Evolutionary conservation across 2,329 filamentous ascomycete species (phyloP), one percentile per base, ranked within the genome.

Genomic region (Calonectria henricotiae): DNA sequence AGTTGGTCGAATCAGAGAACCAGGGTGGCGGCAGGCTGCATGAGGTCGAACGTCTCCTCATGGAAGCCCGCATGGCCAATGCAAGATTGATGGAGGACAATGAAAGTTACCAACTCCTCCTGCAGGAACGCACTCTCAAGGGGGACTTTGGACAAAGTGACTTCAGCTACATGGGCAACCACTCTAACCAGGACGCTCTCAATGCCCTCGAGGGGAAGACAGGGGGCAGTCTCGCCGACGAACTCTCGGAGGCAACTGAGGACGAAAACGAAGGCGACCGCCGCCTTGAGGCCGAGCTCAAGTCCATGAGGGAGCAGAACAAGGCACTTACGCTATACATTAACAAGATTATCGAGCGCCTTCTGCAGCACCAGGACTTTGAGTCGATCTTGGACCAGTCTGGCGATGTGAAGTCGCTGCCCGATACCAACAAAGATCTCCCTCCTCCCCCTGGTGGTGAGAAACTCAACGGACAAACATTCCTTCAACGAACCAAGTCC

Each of bases 61-160:
- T 98, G 83, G 96, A 98, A 80, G 92, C 94, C 44, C 94, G 95
- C 78, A 96, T 98, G 93, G 93, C 95, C 75, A 99, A 98, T 80
- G 96, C 96, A 68, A 91, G 95, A 54, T 86, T 99, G 73, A 96
- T 98, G 93, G 96, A 99, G 84, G 96, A 99, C 83, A 98, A 98
- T 79, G 96, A 99, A 83, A 97, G 95, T 83, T 99, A 98, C 83
- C 96, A 98, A 83, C 89, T 98, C 43, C 90, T 99, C 20, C 90
- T 99, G 27, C 94, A 95, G 79, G 95, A 98, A 82, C 96, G 95
- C 87, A 98, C 96, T 1, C 89, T 99, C 69, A 98, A 97, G 80
- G 96, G 96, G 35, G 96, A 98, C 80, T 96, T 98, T 80, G 89
- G 89, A 78, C 94, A 93, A 79, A 93, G 89, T 76, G 93, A 96